Conservation (phyloP, 2,329 filamentous ascomycete genomes). For the Nigrograna mackinnonii region DNA sequence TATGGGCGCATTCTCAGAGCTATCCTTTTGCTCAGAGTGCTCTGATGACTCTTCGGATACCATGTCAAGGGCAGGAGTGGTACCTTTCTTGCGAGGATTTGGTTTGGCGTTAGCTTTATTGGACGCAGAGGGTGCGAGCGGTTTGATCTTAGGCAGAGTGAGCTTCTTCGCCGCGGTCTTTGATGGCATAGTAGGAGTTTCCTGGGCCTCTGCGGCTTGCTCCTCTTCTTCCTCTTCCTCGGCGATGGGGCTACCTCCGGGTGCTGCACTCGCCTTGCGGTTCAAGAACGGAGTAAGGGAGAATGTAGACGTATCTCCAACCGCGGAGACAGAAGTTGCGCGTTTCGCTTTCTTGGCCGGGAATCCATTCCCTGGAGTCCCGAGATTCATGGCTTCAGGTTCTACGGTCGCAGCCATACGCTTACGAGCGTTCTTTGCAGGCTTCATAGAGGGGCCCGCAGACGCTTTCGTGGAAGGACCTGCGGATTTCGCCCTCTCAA, state of each 20-base stretch:
- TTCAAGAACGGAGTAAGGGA: constrained; percentile 95
- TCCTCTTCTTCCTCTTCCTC: constrained; percentile 29
- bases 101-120: constrained; percentile 50
- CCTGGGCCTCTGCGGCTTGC: constrained; percentile 22
- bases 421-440: constrained; percentile 45
- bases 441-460: constrained; percentile 36
- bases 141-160: constrained; percentile 40
- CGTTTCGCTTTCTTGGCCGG: constrained; percentile 51
- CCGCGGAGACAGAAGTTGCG: constrained; percentile 57
- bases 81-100: constrained; percentile 39
- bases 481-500: constrained; percentile 48
- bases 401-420: constrained; percentile 48
- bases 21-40: constrained; percentile 39
- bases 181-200: constrained; percentile 31
- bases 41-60: constrained; percentile 48
- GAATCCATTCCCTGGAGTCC: constrained; percentile 53
- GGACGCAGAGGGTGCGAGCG: constrained; percentile 48
- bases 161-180: constrained; percentile 31
- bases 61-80: constrained; percentile 44
- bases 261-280: constrained; percentile 64
- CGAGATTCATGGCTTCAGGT: constrained; percentile 50
- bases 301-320: constrained; percentile 88
- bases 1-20: constrained; percentile 41
- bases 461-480: constrained; percentile 15
- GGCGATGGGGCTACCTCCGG: constrained; percentile 46